Conservation (phyloP, 2,329 filamentous ascomycete genomes). For the Botrytis fabae region DNA sequence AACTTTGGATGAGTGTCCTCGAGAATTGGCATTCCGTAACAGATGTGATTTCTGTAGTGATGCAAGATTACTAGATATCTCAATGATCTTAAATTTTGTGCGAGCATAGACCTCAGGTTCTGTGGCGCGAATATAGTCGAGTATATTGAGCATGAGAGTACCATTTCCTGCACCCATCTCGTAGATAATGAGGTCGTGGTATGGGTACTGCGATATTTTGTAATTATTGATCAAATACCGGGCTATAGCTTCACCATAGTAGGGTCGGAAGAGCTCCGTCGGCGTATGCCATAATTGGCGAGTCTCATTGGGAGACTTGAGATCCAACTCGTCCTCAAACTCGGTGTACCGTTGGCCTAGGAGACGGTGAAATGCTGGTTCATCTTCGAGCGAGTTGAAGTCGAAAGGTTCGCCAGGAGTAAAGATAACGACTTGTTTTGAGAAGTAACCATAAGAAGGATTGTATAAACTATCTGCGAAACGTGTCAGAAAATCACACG, state of each 20-base stretch:
- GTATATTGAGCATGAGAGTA: conserved; percentile 95
- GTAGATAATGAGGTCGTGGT: conserved; percentile 96
- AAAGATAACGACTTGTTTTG: conserved; percentile 95
- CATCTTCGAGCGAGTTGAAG: conserved; percentile 78
- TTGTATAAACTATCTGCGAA: conserved; percentile 85
- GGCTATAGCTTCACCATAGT: conserved; percentile 97
- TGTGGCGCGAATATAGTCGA: conserved; percentile 89
- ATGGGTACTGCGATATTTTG: conserved; percentile 88
- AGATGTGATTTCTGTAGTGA: conserved; percentile 73
- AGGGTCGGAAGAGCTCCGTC: conserved; percentile 93
- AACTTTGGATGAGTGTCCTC: conserved; percentile 80
- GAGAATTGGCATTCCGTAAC: conserved; percentile 61
- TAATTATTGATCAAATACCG: conserved; percentile 95
- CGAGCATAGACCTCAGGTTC: conserved; percentile 92
- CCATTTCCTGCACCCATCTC: conserved; percentile 98
- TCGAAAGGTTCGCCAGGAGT: conserved; percentile 87
- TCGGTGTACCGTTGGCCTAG: conserved; percentile 79
- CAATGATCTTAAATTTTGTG: conserved; percentile 92
- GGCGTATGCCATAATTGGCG: conserved; percentile 98
- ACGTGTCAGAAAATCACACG: conserved; percentile 26
- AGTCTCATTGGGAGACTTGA: conserved; percentile 63
- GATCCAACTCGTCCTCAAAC: conserved; percentile 88
- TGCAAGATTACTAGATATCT: conserved; percentile 84
- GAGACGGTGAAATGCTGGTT: conserved; percentile 77
- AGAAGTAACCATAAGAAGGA: conserved; percentile 92